Evolutionary conservation across 805 yeast species (phyloP), one percentile per base, ranked within the genome.

Genomic region (Candida adriatica): DNA sequence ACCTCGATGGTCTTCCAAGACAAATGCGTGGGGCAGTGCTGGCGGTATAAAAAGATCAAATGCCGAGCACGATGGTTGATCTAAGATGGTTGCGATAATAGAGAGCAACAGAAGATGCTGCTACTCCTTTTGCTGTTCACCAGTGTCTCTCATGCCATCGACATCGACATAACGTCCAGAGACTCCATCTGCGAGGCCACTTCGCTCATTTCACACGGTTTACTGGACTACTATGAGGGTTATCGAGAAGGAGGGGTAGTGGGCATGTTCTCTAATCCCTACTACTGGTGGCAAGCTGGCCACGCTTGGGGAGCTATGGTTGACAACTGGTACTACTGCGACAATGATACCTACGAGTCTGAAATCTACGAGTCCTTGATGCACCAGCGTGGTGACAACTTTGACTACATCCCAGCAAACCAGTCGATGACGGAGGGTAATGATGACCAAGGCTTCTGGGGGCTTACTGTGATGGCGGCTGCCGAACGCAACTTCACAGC

Each of bases 231-330:
- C 55, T 81, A 81, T 47, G 76, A 71, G 42, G 90, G 88, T 18
- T 38, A 42, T 21, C 52, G 62, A 20, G 53, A 59, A 25, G 87
- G 87, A 27, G 87, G 87, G 9, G 73, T 87, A 4, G 66, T 84
- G 18, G 98, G 97, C n/a, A 70, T 73, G 80, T 40, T 46, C 24
- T 27, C 31, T 1, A 26, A 31, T 41, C 90, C 90, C 0, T 81
- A 81, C 56, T 81, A 79, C 59, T 87, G 90, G 87, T 84, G 94
- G 94, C 81, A 83, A 55, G 88, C 94, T 15, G 95, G 95, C 44
- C 90, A 84, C 48, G 92, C 87, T 0, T 81, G 62, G 58, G 73
- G 73, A 24, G 62, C 66, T 8, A 55, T 83, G 63, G 51, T 90
- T 18, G 95, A 86, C 52, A 79, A 77, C 50, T 68, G 83, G 67